These are phyloP conservation scores for Lasiosphaeris hirsuta DNA, from an alignment of 495 filamentous ascomycete species.

Conservation along the genomic window DNA sequence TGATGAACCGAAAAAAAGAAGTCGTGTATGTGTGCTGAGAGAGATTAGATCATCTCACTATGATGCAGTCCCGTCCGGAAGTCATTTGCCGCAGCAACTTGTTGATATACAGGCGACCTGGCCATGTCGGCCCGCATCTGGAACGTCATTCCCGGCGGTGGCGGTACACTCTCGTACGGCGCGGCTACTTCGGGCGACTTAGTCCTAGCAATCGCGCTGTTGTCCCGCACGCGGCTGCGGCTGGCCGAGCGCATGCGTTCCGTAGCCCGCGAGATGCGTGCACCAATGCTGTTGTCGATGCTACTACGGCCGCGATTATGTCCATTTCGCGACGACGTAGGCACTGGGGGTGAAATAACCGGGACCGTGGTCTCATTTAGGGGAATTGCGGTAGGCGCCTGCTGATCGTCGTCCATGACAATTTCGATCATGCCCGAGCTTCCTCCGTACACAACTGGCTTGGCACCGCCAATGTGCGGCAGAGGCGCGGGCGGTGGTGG, in stretches of 20 bases:
- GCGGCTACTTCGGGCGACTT: slow-evolving; percentile 41
- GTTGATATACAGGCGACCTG: slow-evolving; percentile 9
- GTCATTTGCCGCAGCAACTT: slow-evolving; percentile 22
- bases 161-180: slow-evolving; percentile 58
- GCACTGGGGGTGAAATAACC: slow-evolving; percentile 33
- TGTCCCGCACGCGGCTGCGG: slow-evolving; percentile 38
- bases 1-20: neutral
- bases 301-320: slow-evolving; percentile 66
- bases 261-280: slow-evolving; percentile 62
- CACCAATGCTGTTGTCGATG: slow-evolving; percentile 54
- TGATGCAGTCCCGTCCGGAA: slow-evolving; percentile 42
- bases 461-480: slow-evolving; percentile 25
- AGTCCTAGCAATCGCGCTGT: slow-evolving; percentile 21
- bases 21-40: neutral
- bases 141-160: slow-evolving; percentile 21
- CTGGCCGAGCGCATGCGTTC: slow-evolving; percentile 67
- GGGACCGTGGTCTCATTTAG: slow-evolving; percentile 28
- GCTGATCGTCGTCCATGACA: slow-evolving; percentile 63
- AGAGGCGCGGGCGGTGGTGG: slow-evolving; percentile 65
- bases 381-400: slow-evolving; percentile 17
- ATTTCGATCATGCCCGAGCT: slow-evolving; percentile 69
- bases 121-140: slow-evolving; percentile 24
- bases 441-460: slow-evolving; percentile 36
- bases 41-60: slow-evolving; percentile 45
- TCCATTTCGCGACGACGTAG: slow-evolving; percentile 41